phyloP scores from a whole-genome alignment of 805 yeast species.

The Ogataea chonburiensis region DNA sequence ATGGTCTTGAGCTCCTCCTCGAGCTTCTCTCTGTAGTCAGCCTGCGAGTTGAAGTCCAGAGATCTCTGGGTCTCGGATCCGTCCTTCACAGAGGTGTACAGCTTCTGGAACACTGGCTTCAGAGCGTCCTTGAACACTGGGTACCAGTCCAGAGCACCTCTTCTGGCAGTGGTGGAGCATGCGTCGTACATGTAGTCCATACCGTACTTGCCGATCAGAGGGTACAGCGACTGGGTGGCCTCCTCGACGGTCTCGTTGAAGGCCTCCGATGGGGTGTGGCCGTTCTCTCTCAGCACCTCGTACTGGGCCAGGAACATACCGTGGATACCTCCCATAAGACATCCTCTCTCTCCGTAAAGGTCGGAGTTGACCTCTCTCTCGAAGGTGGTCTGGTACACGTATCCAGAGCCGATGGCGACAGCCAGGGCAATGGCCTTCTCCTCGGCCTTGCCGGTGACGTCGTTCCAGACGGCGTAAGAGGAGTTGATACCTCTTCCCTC shows the following conservation, averaged over 20 bases:
- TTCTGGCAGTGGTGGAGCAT: slow-evolving; percentile 99
- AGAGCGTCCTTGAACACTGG: slow-evolving; percentile 98
- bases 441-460: slow-evolving; percentile 97
- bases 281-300: slow-evolving; percentile 99
- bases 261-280: slow-evolving; percentile 99
- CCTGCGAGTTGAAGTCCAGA: slow-evolving; percentile 95
- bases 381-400: slow-evolving; percentile 99
- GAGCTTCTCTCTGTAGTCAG: slow-evolving; percentile 95
- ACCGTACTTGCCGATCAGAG: slow-evolving; percentile 98
- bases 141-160: slow-evolving; percentile 99
- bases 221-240: slow-evolving; percentile 99
- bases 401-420: slow-evolving; percentile 99
- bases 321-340: slow-evolving; percentile 99
- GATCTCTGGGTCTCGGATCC: slow-evolving; percentile 98
- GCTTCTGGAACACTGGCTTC: slow-evolving; percentile 96
- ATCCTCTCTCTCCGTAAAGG: slow-evolving; percentile 99
- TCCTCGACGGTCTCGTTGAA: slow-evolving; percentile 99
- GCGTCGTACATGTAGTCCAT: slow-evolving; percentile 99
- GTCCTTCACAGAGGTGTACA: slow-evolving; percentile 91
- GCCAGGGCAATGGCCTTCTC: slow-evolving; percentile 98
- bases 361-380: slow-evolving; percentile 99
- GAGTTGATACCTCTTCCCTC: slow-evolving; percentile 99
- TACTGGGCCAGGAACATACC: slow-evolving; percentile 99
- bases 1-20: slow-evolving; percentile 90
- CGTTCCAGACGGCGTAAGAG: slow-evolving; percentile 99